phyloP scores from a whole-genome alignment of 495 filamentous ascomycete species.

The Rusavskia elegans region DNA sequence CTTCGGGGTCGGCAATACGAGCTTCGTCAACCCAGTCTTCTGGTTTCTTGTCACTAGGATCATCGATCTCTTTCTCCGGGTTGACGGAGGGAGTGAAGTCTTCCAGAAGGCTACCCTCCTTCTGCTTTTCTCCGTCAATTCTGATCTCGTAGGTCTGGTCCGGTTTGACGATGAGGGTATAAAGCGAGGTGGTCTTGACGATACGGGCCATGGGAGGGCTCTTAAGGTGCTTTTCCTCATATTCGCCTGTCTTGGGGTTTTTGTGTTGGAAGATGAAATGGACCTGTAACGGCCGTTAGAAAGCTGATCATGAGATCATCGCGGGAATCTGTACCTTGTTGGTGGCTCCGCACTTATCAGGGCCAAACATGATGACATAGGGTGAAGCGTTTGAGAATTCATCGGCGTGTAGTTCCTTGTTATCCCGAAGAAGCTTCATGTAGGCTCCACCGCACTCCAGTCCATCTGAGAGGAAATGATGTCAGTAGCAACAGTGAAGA shows the following conservation, averaged over 20 bases:
- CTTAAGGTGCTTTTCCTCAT: constrained; percentile 98
- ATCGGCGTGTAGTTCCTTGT: constrained; percentile 87
- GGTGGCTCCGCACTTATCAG: constrained; percentile 97
- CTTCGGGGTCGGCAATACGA: constrained; percentile 80
- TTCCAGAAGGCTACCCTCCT: constrained; percentile 83
- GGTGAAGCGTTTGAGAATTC: constrained; percentile 97
- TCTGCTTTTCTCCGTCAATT: constrained; percentile 71
- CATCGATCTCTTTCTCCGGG: constrained; percentile 90
- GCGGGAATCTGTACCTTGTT: constrained; percentile 57
- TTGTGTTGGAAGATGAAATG: constrained; percentile 99
- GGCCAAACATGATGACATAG: constrained; percentile 99
- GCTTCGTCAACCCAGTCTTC: constrained; percentile 89
- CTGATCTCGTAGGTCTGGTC: constrained; percentile 90
- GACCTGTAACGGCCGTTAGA: constrained; percentile 33
- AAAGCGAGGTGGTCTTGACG: constrained; percentile 79
- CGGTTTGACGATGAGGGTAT: constrained; percentile 88
- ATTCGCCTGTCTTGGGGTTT: constrained; percentile 99
- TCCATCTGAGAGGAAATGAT: constrained; percentile 42
- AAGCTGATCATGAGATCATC: not conserved
- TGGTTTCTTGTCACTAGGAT: constrained; percentile 90
- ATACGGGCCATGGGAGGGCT: constrained; percentile 71
- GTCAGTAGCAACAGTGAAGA: not conserved
- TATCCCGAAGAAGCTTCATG: constrained; percentile 97
- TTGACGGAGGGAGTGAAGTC: constrained; percentile 90
- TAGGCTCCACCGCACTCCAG: constrained; percentile 98